Percentiles rank a stretch among this genome's conserved stretches.
Evolutionary conservation across 345 rosid species (phyloP).

Genomic region (Populus pruinosa): DNA sequence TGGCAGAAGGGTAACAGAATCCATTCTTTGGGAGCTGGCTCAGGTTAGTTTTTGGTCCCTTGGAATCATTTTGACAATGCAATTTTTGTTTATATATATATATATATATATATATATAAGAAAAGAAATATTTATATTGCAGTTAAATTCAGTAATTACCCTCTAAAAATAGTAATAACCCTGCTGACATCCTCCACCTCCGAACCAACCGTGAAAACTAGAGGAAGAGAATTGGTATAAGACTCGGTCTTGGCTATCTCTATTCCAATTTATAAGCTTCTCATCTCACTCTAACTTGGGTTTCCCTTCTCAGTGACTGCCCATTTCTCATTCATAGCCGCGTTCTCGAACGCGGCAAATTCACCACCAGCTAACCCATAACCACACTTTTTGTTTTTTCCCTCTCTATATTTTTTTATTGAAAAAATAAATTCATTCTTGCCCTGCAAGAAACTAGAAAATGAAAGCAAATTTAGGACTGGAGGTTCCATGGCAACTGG

Average conservation of each 20-base stretch:
- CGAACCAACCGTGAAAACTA: conserved; percentile 38
- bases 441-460: not conserved
- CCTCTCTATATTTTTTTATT: not conserved
- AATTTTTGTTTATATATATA: too few species aligned
- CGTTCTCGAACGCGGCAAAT: conserved; percentile 30
- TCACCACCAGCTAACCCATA: not conserved
- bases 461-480: conserved; percentile 25
- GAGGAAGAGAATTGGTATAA: conserved; percentile 38
- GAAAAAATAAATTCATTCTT: not conserved
- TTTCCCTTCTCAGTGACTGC: conserved; percentile 19
- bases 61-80: too few species aligned
- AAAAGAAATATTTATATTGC: not conserved
- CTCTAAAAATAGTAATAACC: not conserved
- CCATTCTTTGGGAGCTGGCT: too few species aligned
- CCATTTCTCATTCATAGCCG: conserved; percentile 30
- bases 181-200: conserved; percentile 14
- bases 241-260: conserved; percentile 25
- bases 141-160: not conserved
- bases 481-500: conserved; percentile 34
- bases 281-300: conserved; percentile 18
- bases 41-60: too few species aligned
- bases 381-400: not conserved
- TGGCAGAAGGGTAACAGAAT: too few species aligned
- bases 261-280: conserved; percentile 21
- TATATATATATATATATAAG: too few species aligned